Base-by-base conservation (phyloP, 78 protist genomes). In the Dictyostelium intermedium region DNA sequence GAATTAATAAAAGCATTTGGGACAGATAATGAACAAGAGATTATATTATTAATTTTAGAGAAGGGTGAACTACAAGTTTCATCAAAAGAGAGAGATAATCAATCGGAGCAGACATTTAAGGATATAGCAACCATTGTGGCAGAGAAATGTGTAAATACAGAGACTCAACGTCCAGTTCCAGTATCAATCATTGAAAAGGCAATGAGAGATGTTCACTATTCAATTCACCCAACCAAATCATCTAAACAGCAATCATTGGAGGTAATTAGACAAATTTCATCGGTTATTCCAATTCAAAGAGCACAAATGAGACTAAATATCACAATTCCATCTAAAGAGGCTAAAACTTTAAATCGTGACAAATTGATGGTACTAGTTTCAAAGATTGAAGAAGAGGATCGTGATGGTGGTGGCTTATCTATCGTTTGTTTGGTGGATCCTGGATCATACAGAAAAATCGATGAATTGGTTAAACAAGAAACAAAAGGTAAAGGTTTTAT, bases 1-100 rank as follows among this genome's bases (percentile, higher is more conserved):
- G 98, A 98, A 18, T 18, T 99, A 25, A 14, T 70, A 7, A 81
- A 91, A 53, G 95, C 85, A 23, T 98, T 98, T 82, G 97, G 97
- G 0, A 96, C 98, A 32, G 93, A 89, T 43, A 50, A 94, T 13
- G 92, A 81, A 74, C 34, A 32, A 41, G 89, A 94, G 82, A 94
- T 84, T 63, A 6, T 89, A 18, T 84, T 85, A 27, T 56, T 34
- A 39, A 81, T 83, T 35, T 69, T 83, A 7, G 93, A 86, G 16
- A 98, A 97, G 50, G 99, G 99, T 5, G 98, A 99, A 66, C 81
- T 99, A 37, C 99, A 99, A 86, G 98, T 98, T 13, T 81, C 98
- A 7, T 95, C 92, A 18, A 95, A 96, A 70, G 99, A 99, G 93
- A 87, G 99, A 7, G 85, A 23, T 34, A 60, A 53, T n/a, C 82